Percentiles rank a stretch among this genome's conserved stretches.
These are phyloP conservation scores for Soucietia sequanensis DNA, from an alignment of 805 yeast species.

Conservation along the genomic window DNA sequence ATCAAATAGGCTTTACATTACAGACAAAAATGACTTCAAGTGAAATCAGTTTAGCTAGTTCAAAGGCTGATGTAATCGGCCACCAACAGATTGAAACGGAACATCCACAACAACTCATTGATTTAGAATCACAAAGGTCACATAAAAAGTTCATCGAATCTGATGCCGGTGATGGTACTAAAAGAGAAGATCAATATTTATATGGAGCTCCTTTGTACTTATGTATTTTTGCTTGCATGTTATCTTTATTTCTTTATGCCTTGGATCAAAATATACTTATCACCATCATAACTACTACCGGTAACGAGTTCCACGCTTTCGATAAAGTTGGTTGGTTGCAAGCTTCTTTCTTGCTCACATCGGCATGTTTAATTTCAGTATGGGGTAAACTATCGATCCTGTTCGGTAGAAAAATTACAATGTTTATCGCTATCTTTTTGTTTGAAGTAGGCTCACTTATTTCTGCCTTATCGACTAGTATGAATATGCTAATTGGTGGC, in stretches of 20 bases:
- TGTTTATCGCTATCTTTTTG: conserved; percentile 21
- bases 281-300: conserved; percentile 33
- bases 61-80: no score
- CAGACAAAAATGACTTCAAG: no score
- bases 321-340: conserved; percentile 37
- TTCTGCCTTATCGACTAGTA: conserved; percentile 34
- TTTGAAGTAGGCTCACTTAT: conserved; percentile 36
- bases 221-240: conserved; percentile 26
- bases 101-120: no score
- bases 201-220: conserved; percentile 23
- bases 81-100: no score
- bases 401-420: conserved; percentile 34
- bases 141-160: conserved; percentile 37
- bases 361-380: conserved; percentile 31
- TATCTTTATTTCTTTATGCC: conserved; percentile 33
- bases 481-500: conserved; percentile 43
- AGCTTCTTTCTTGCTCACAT: conserved; percentile 35
- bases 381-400: conserved; percentile 38
- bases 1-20: no score
- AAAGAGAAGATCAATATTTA: conserved; percentile 36
- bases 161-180: conserved; percentile 45
- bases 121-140: no score
- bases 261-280: conserved; percentile 41
- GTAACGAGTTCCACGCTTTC: conserved; percentile 33
- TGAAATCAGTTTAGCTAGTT: no score